Evolutionary conservation across 2,329 filamentous ascomycete genomes (phyloP).

Genomic region (Sodiomyces alkalinus): DNA sequence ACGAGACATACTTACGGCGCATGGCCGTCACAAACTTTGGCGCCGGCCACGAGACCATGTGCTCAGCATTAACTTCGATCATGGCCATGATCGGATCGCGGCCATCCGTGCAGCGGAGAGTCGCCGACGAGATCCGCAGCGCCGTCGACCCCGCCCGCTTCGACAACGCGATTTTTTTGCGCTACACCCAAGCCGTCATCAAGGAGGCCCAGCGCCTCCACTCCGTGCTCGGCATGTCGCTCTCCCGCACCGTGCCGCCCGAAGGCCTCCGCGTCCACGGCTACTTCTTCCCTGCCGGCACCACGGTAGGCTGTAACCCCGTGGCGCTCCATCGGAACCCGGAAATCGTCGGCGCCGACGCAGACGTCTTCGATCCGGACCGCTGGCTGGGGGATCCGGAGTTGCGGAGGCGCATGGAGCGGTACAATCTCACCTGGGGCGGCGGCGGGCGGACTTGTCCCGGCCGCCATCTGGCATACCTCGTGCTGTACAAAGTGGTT

Average conservation of each 20-base stretch:
- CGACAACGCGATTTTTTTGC: constrained; percentile 12
- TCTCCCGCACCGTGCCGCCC: constrained; percentile 28
- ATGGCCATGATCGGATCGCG: constrained; percentile 30
- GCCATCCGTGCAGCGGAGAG: constrained; percentile 13
- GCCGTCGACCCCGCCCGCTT: constrained; percentile 9
- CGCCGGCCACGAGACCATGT: constrained; percentile 39
- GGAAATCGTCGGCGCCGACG: constrained; percentile 31
- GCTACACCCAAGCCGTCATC: constrained; percentile 27
- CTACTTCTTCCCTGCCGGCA: constrained; percentile 24
- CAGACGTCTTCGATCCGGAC: constrained; percentile 26
- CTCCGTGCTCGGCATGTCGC: constrained; percentile 35
- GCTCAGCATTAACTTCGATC: constrained; percentile 32
- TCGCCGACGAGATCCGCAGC: constrained; percentile 15
- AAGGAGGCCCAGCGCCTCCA: constrained; percentile 34
- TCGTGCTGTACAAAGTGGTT: constrained; percentile 30
- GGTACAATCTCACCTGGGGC: constrained; percentile 34
- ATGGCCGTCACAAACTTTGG: constrained; percentile 41
- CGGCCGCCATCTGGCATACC: constrained; percentile 32
- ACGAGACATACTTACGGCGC: constrained; percentile 29
- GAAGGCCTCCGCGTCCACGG: constrained; percentile 22
- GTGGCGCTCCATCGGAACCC: constrained; percentile 32
- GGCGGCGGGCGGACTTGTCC: constrained; percentile 35
- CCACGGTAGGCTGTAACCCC: constrained; percentile 35
- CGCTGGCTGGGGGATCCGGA: constrained; percentile 27
- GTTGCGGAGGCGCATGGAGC: constrained; percentile 24